phyloP scores from a whole-genome alignment of 1,139 yeast species.

The Yamadazyma trypodendri region DNA sequence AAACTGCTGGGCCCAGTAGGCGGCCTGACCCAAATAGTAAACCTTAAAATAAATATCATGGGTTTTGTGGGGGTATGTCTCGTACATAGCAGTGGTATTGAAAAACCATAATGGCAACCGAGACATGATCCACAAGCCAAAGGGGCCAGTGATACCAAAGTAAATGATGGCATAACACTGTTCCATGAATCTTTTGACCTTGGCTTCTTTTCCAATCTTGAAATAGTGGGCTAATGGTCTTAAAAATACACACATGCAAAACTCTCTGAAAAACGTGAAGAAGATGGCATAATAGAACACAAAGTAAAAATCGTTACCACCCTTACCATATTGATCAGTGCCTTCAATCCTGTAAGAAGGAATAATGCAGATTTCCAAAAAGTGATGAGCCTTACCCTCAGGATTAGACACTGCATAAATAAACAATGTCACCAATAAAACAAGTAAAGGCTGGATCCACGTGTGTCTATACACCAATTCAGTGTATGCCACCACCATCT shows the following conservation, averaged over 20 bases:
- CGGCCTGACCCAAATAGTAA: constrained; percentile 89
- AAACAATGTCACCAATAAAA: constrained; percentile 35
- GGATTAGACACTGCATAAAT: constrained; percentile 51
- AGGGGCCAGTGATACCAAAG: constrained; percentile 78
- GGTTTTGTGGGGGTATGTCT: constrained; percentile 76
- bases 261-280: constrained; percentile 89
- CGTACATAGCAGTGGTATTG: constrained; percentile 78
- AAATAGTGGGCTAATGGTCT: constrained; percentile 62
- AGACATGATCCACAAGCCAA: constrained; percentile 88
- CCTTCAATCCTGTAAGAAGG: constrained; percentile 66
- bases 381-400: constrained; percentile 55
- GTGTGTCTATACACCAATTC: constrained; percentile 71
- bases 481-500: constrained; percentile 53
- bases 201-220: constrained; percentile 58
- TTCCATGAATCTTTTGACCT: constrained; percentile 82
- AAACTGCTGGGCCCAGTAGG: constrained; percentile 97
- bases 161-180: constrained; percentile 85
- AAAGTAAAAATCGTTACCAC: constrained; percentile 77
- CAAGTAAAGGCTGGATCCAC: constrained; percentile 71
- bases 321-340: constrained; percentile 76
- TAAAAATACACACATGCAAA: constrained; percentile 78
- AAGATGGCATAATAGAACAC: constrained; percentile 78
- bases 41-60: constrained; percentile 71
- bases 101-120: constrained; percentile 85
- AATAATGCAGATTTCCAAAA: constrained; percentile 60